A percentile compares a stretch with the other conserved stretches of the same genome.
phyloP scores from a whole-genome alignment of 2,329 filamentous ascomycete species.

The Berkeleyomyces basicola region DNA sequence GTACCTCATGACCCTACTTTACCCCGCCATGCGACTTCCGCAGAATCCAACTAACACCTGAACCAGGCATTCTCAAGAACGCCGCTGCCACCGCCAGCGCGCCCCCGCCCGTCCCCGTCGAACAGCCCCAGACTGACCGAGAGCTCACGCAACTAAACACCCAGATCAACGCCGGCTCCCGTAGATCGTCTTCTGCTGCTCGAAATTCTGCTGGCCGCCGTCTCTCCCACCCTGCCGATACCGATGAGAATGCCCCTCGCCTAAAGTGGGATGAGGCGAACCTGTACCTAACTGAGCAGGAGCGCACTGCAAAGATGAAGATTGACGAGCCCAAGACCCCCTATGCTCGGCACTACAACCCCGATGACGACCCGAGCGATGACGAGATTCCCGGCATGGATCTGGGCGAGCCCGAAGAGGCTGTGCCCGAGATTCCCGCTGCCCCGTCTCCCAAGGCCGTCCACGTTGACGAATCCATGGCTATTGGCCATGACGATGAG shows the following conservation, averaged over 20 bases:
- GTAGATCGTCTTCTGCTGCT: slow-evolving; percentile 50
- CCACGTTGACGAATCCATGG: slow-evolving; percentile 50
- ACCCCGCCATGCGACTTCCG: background rate
- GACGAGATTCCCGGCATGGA: slow-evolving; percentile 88
- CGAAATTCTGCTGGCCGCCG: slow-evolving; percentile 39
- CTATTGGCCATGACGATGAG: slow-evolving; percentile 38
- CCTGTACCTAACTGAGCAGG: slow-evolving; percentile 90
- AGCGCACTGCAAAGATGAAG: slow-evolving; percentile 93
- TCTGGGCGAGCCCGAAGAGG: slow-evolving; percentile 80
- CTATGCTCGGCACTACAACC: slow-evolving; percentile 84
- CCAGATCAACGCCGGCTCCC: slow-evolving; percentile 78
- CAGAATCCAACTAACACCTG: background rate
- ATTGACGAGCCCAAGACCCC: slow-evolving; percentile 98
- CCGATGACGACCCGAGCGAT: slow-evolving; percentile 70
- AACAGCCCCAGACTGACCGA: slow-evolving; percentile 43
- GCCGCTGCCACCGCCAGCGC: slow-evolving; percentile 38
- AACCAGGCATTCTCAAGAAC: slow-evolving; percentile 83
- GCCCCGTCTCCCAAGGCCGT: slow-evolving; percentile 42
- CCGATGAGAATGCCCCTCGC: slow-evolving; percentile 37
- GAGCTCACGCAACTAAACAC: slow-evolving; percentile 91
- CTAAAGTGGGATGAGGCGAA: slow-evolving; percentile 99
- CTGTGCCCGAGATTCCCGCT: slow-evolving; percentile 32
- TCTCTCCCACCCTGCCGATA: slow-evolving; percentile 23
- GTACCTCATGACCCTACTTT: slow-evolving; percentile 18
- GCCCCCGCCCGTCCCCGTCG: slow-evolving; percentile 37